A percentile compares a stretch with the other conserved stretches of the same genome.
These are phyloP conservation scores for Cryptococcus sp. DNA, from an alignment of 1,284 basidiomycete species.

Conservation along the genomic window DNA sequence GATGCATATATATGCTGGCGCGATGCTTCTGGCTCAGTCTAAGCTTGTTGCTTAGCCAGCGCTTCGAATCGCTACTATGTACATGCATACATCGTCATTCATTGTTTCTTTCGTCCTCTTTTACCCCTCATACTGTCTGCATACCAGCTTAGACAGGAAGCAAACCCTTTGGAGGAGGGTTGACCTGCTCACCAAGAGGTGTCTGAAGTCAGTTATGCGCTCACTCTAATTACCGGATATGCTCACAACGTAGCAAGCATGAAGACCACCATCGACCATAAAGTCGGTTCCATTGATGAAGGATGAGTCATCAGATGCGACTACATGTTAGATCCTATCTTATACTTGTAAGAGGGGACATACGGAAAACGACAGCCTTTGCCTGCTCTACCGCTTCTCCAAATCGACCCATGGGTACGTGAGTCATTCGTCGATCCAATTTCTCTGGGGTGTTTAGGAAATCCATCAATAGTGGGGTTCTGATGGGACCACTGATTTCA, in stretches of 20 bases:
- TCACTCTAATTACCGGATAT: not conserved
- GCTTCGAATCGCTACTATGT: not conserved
- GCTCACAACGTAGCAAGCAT: conserved; percentile 73
- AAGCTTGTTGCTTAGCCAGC: too few species aligned
- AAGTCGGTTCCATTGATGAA: conserved; percentile 78
- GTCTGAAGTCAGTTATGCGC: conserved; percentile 5
- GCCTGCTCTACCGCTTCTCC: conserved; percentile 94
- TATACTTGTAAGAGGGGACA: conserved; percentile 40
- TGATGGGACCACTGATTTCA: conserved; percentile 79
- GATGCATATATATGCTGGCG: too few species aligned
- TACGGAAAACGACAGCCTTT: conserved; percentile 82
- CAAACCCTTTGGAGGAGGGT: conserved; percentile 9
- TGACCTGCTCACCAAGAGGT: conserved; percentile 10
- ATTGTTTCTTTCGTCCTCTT: not conserved
- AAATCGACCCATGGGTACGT: conserved; percentile 94
- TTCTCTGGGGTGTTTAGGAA: conserved; percentile 97
- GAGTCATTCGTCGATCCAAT: conserved; percentile 79
- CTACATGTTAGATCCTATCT: conserved; percentile 15
- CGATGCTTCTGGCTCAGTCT: too few species aligned
- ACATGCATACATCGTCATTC: not conserved
- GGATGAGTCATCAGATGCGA: conserved; percentile 51
- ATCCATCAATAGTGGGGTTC: conserved; percentile 93
- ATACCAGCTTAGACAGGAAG: conserved; percentile 1
- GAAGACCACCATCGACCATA: conserved; percentile 86
- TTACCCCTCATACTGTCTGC: not conserved